Percentiles rank a stretch among this genome's conserved stretches.
Conservation (phyloP, 768 basidiomycete genomes). For the Leccinellum albellum region DNA sequence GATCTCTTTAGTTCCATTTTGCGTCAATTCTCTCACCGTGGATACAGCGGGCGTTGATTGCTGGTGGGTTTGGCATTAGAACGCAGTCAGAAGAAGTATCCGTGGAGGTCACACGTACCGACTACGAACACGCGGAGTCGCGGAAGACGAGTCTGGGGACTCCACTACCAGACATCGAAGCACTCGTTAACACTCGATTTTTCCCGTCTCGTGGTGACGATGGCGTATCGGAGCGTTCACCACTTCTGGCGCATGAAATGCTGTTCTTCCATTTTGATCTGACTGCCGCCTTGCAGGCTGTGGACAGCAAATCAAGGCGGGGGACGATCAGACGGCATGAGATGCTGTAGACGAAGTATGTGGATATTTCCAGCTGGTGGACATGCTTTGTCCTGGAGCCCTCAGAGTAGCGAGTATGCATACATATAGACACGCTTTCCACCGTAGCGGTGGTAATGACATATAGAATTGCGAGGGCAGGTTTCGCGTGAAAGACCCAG, state of each 20-base stretch:
- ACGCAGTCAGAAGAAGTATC: background rate
- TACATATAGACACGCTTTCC: background rate
- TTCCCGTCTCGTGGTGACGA: background rate
- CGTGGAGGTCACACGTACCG: background rate
- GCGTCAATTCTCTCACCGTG: background rate
- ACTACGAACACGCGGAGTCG: background rate
- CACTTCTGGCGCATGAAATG: background rate
- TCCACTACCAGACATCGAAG: background rate
- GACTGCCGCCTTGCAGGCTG: background rate
- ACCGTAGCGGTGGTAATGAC: too few species aligned
- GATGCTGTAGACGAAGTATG: background rate
- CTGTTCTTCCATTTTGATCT: background rate
- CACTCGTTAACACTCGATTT: background rate
- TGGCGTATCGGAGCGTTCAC: background rate
- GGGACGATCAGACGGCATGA: background rate
- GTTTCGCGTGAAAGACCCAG: too few species aligned
- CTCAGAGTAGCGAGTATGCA: background rate
- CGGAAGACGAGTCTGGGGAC: background rate
- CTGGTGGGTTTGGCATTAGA: background rate
- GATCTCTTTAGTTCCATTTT: background rate
- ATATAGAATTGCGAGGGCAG: too few species aligned
- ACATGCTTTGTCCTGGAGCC: background rate
- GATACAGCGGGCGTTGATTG: background rate
- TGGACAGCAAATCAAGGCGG: background rate
- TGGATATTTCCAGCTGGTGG: background rate